Conservation (phyloP, 1,284 basidiomycete species). For the Sanghuangporus baumii region DNA sequence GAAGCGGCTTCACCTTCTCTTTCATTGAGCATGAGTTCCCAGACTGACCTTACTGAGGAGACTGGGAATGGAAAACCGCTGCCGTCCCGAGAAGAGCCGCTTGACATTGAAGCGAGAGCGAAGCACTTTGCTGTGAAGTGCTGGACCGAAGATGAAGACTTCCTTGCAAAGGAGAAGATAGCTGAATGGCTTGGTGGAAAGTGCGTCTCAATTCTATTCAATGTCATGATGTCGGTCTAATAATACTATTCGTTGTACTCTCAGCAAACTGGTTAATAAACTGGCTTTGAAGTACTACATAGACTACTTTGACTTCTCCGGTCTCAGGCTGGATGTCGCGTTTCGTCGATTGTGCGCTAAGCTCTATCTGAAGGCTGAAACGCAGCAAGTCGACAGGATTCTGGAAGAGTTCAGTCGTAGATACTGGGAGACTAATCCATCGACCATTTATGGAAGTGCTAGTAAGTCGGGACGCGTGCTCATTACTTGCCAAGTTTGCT, state of each 20-base stretch:
- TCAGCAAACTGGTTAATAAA: constrained; percentile 71
- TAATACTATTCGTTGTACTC: background rate
- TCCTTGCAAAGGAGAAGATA: constrained; percentile 85
- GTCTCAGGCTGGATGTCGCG: constrained; percentile 79
- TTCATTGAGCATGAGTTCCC: constrained; percentile 35
- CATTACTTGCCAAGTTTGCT: constrained; percentile 18
- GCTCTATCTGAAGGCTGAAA: constrained; percentile 91
- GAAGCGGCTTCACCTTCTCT: constrained; percentile 22
- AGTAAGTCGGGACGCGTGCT: constrained; percentile 45
- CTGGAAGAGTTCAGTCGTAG: constrained; percentile 85
- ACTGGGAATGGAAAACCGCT: constrained; percentile 22
- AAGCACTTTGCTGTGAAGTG: constrained; percentile 73
- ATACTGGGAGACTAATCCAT: constrained; percentile 89
- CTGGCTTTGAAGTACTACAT: constrained; percentile 78
- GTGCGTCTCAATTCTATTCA: constrained; percentile 44
- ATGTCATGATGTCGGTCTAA: background rate
- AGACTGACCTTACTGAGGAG: constrained; percentile 47
- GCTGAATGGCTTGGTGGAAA: constrained; percentile 92
- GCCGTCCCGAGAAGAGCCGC: constrained; percentile 39
- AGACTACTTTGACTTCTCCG: constrained; percentile 84
- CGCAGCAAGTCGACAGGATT: constrained; percentile 97
- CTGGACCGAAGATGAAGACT: constrained; percentile 84
- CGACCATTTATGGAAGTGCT: constrained; percentile 72
- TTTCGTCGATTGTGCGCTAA: constrained; percentile 89
- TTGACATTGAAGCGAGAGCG: constrained; percentile 59